A percentile compares a stretch with the other conserved stretches of the same genome.
Conservation (phyloP, 495 filamentous ascomycete genomes). For the Aspergillus leporis region DNA sequence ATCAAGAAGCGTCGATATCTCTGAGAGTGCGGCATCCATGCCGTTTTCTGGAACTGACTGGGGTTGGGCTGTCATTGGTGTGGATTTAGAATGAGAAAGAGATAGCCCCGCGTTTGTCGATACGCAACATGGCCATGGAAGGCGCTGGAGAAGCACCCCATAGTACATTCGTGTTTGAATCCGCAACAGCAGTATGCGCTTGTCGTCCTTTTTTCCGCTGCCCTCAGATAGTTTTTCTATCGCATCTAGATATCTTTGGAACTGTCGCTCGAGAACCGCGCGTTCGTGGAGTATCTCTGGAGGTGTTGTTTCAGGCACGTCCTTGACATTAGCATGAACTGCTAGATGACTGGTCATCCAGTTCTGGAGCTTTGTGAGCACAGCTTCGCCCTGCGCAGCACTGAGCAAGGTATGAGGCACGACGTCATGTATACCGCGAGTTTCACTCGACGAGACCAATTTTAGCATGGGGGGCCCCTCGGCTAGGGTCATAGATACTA, state of each 20-base stretch:
- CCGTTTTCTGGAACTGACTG: background rate
- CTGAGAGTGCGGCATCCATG: constrained; percentile 11
- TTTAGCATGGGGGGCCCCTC: constrained; percentile 11
- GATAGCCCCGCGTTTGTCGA: background rate
- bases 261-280: constrained; percentile 11
- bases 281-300: constrained; percentile 15
- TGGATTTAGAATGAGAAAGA: background rate
- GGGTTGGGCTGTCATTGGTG: background rate
- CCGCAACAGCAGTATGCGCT: constrained; percentile 13
- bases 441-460: background rate
- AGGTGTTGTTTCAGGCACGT: constrained; percentile 11
- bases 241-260: constrained; percentile 4
- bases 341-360: constrained; percentile 21
- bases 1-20: constrained; percentile 15
- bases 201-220: background rate
- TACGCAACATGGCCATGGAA: background rate
- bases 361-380: constrained; percentile 20
- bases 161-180: constrained; percentile 18
- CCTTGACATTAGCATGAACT: constrained; percentile 7
- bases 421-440: background rate
- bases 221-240: constrained; percentile 5
- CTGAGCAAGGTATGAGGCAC: constrained; percentile 15
- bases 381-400: constrained; percentile 15
- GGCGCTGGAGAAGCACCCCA: background rate
- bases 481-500: constrained; percentile 22